phyloP scores from a whole-genome alignment of 2,329 filamentous ascomycete species.

The Fusarium floridanum region DNA sequence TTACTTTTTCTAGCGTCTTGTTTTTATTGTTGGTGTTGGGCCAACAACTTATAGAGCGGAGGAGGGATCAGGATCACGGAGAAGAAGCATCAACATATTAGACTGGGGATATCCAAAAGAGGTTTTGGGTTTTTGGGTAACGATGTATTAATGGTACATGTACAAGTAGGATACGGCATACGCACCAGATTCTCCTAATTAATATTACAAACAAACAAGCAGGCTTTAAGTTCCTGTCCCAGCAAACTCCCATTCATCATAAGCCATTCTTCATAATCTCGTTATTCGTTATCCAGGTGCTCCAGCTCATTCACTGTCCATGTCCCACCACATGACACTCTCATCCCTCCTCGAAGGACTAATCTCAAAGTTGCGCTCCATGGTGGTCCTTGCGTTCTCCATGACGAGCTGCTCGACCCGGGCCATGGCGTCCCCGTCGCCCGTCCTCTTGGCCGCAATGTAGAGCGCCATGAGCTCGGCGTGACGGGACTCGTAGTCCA shows the following conservation, averaged over 20 bases:
- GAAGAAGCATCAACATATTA: slow-evolving; percentile 25
- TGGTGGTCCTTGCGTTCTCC: slow-evolving; percentile 33
- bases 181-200: slow-evolving; percentile 9
- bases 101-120: slow-evolving; percentile 6
- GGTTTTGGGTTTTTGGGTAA: not conserved
- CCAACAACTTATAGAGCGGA: slow-evolving; percentile 32
- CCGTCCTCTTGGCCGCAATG: slow-evolving; percentile 42
- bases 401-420: slow-evolving; percentile 40
- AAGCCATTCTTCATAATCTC: not conserved
- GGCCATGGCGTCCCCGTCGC: slow-evolving; percentile 42
- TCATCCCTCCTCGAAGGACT: slow-evolving; percentile 30
- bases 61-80: slow-evolving; percentile 15
- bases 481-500: slow-evolving; percentile 46
- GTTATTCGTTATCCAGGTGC: not conserved
- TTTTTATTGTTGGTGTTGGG: slow-evolving; percentile 34
- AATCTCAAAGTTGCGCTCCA: slow-evolving; percentile 43
- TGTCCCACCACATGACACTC: slow-evolving; percentile 43
- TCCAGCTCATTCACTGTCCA: slow-evolving; percentile 10
- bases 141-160: slow-evolving; percentile 30
- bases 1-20: slow-evolving; percentile 11
- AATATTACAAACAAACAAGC: slow-evolving; percentile 1
- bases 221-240: slow-evolving; percentile 1
- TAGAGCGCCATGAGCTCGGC: slow-evolving; percentile 44
- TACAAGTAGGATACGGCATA: slow-evolving; percentile 13
- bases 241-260: not conserved